Evolutionary conservation across 2,329 filamentous ascomycete genomes (phyloP), one percentile per base, ranked within the genome.

Genomic region (Fusarium beomiforme): DNA sequence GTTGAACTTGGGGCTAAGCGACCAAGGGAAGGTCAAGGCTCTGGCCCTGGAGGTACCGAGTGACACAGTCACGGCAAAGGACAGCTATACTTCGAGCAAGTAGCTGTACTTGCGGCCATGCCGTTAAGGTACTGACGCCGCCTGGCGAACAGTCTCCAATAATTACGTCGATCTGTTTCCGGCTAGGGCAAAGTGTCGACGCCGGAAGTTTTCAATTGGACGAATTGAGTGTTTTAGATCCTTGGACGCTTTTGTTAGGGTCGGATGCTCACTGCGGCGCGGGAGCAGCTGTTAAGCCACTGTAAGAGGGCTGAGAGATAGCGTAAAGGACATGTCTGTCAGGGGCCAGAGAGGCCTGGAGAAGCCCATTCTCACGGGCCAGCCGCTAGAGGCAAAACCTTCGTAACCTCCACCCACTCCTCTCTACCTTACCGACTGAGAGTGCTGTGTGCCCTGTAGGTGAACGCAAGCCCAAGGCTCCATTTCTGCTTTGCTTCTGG

Each of bases 381-480:
- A 75, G 70, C 72, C 77, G 76, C 77, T 79, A 77, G 75, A 75
- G 77, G 77, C 79, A 81, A 81, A 81, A 78, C 78, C 78, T 79
- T 80, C 75, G 78, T 79, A 77, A 79, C 78, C 76, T 76, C 64
- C 64, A 79, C 78, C 75, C 76, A 63, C 64, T 67, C 64, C 63
- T 67, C 64, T 53, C n/a, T n/a, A n/a, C 29, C 14, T 61, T 39
- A 65, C 36, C 49, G 63, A 64, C 50, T 42, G 34, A 56, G 53
- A 47, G 29, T 56, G 42, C 54, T 57, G 53, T 43, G 46, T 65
- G 63, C 63, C 63, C 63, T 65, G 63, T 65, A 67, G 23, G 62
- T 67, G 29, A 72, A 77, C 67, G 31, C 39, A 59, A 64, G 41
- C 60, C 77, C 77, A 50, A 65, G 63, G 61, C 47, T 65, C 63